phyloP scores from a whole-genome alignment of 352 stramenopile genomes.

The Plasmopara muralis region DNA sequence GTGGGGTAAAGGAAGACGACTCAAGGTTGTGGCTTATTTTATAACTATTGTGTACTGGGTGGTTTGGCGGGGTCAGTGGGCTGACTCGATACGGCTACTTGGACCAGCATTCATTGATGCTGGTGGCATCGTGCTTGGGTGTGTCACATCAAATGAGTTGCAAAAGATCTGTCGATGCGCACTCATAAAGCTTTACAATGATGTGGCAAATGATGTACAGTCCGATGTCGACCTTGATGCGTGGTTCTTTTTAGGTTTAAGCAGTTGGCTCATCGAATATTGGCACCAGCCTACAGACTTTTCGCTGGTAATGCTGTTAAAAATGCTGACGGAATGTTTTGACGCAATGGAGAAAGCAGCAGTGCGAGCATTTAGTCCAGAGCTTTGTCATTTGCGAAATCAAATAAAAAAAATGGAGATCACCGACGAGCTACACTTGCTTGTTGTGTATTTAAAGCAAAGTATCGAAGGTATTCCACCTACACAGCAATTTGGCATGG shows the following conservation, averaged over 20 bases:
- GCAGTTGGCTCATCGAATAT: conserved; percentile 69
- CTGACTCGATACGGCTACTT: conserved; percentile 42
- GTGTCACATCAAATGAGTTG: conserved; percentile 34
- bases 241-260: conserved; percentile 62
- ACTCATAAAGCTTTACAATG: conserved; percentile 40
- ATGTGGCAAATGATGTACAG: conserved; percentile 47
- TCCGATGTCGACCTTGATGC: conserved; percentile 59
- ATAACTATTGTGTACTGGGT: conserved; percentile 56
- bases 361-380: conserved; percentile 42
- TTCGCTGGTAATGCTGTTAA: conserved; percentile 58
- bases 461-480: conserved; percentile 50
- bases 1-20: conserved; percentile 57
- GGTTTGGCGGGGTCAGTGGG: conserved; percentile 40
- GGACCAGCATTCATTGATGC: conserved; percentile 60
- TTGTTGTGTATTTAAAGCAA: conserved; percentile 62
- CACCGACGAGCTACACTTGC: conserved; percentile 40
- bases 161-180: conserved; percentile 35
- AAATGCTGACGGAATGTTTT: conserved; percentile 54
- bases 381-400: conserved; percentile 39
- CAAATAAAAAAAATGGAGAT: conserved; percentile 41
- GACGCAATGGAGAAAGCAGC: conserved; percentile 44
- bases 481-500: conserved; percentile 27
- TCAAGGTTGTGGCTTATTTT: conserved; percentile 61
- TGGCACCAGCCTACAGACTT: conserved; percentile 78
- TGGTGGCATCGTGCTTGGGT: conserved; percentile 51